Evolutionary conservation across 192 early-diverging fungal species (phyloP), one percentile per base, ranked within the genome.

Genomic region (Fimicolochytrium jonesii): DNA sequence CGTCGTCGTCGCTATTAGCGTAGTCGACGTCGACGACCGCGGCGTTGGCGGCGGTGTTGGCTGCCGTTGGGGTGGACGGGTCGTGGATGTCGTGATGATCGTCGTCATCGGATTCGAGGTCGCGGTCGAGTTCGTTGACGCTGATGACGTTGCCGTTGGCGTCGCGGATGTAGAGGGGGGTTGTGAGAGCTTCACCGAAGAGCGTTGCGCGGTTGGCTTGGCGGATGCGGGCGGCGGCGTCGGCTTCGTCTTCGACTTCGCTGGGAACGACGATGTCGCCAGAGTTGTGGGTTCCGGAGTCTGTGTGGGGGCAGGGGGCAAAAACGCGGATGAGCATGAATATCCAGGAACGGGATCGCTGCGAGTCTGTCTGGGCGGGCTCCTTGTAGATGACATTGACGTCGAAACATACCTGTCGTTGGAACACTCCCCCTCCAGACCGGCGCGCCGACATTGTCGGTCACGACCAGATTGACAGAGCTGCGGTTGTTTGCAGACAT

Each of bases 151-250:
- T 34, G 2, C 4, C 31, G 10, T 7, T n/a, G 11, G 18, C 56
- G 29, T 29, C 39, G 22, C 56, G 56, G 5, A 31, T 20, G 22
- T 30, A 41, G 23, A 58, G 25, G 6, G 56, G 56, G 37, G 44
- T 42, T 30, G 56, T 44, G 2, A 58, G 42, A 3, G 37, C 39
- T 58, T 58, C 56, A 6, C 56, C 56, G 39, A 43, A 58, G 3
- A 25, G n/a, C 4, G 53, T 55, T n/a, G 23, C 23, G 13, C 56
- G 29, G 20, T 3, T 13, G 23, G 23, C 49, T 41, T 41, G 39
- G 10, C 39, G 39, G 39, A 41, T 41, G n/a, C 10, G 10, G 39
- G 39, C 39, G 39, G n/a, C 39, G 39, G 39, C 39, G n/a, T 41
- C 39, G 10, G 10, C 39, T n/a, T 41, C 39, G 10, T 41, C 39